Evolutionary conservation across 768 basidiomycete species (phyloP).

Genomic region (Mycena capillaripes): DNA sequence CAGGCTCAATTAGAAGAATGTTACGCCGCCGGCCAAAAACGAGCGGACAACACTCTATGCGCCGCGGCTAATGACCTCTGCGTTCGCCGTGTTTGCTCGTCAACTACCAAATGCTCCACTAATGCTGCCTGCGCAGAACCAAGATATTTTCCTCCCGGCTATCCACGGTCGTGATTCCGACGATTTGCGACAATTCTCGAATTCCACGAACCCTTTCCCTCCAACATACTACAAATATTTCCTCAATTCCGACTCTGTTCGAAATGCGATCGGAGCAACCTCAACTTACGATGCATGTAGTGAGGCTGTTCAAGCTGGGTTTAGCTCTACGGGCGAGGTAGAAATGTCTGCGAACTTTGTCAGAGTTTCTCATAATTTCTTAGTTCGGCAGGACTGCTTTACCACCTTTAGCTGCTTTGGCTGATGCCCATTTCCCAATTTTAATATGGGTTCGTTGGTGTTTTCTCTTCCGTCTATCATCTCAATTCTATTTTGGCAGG

Average conservation of each 20-base stretch:
- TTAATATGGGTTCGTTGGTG: conserved; percentile 51
- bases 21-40: conserved; percentile 52
- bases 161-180: conserved; percentile 7
- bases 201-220: conserved; percentile 51
- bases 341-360: not conserved
- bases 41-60: conserved; percentile 52
- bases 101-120: not conserved
- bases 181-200: conserved; percentile 44
- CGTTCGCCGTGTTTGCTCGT: conserved; percentile 44
- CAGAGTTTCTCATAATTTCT: not conserved
- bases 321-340: conserved; percentile 49
- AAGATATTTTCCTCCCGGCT: conserved; percentile 6
- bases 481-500: conserved; percentile 37
- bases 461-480: not conserved
- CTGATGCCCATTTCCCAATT: conserved; percentile 50
- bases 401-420: conserved; percentile 49
- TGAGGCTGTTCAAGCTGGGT: conserved; percentile 38
- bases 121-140: not conserved
- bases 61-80: conserved; percentile 53
- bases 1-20: conserved; percentile 53
- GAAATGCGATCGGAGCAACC: conserved; percentile 54
- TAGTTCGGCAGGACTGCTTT: conserved; percentile 51
- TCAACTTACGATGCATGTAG: conserved; percentile 50
- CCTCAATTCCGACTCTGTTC: conserved; percentile 45
- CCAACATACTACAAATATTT: conserved; percentile 54